phyloP scores from a whole-genome alignment of 2,329 filamentous ascomycete genomes.

The Fusarium sp. region DNA sequence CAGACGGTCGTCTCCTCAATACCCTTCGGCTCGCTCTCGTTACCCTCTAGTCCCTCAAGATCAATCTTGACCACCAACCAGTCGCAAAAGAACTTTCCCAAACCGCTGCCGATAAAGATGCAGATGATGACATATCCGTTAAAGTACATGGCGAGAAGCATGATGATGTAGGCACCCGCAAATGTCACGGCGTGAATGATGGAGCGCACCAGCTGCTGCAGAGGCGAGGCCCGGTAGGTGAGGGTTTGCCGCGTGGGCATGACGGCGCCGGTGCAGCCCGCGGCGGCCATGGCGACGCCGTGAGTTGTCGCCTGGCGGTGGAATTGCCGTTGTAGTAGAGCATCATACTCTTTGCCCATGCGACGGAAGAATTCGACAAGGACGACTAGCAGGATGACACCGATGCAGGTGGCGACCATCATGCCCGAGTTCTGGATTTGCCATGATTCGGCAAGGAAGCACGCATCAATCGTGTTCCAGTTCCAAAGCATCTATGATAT shows the following conservation, averaged over 20 bases:
- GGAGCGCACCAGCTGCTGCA: conserved; percentile 75
- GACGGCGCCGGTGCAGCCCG: conserved; percentile 36
- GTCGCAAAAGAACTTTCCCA: conserved; percentile 67
- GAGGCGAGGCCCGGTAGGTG: conserved; percentile 65
- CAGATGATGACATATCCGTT: conserved; percentile 82
- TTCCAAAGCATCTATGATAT: conserved; percentile 80
- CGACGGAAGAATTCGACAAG: conserved; percentile 78
- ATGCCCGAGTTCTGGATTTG: conserved; percentile 76
- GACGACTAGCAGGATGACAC: conserved; percentile 77
- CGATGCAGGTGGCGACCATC: conserved; percentile 85
- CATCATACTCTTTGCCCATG: conserved; percentile 78
- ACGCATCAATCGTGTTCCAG: conserved; percentile 78
- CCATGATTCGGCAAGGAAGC: conserved; percentile 78
- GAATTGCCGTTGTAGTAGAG: conserved; percentile 67
- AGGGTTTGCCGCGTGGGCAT: conserved; percentile 41
- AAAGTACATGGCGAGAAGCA: conserved; percentile 74
- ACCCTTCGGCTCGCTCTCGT: conserved; percentile 42
- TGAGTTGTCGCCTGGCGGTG: conserved; percentile 47
- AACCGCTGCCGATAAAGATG: conserved; percentile 69
- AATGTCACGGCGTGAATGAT: conserved; percentile 77
- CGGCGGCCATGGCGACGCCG: conserved; percentile 33
- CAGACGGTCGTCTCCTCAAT: conserved; percentile 62
- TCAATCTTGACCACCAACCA: conserved; percentile 62
- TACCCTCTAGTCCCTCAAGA: conserved; percentile 41
- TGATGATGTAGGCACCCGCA: conserved; percentile 80